A percentile compares a stretch with the other conserved stretches of the same genome.
Evolutionary conservation across 768 basidiomycete genomes (phyloP).

Genomic region (Serendipita sp.): DNA sequence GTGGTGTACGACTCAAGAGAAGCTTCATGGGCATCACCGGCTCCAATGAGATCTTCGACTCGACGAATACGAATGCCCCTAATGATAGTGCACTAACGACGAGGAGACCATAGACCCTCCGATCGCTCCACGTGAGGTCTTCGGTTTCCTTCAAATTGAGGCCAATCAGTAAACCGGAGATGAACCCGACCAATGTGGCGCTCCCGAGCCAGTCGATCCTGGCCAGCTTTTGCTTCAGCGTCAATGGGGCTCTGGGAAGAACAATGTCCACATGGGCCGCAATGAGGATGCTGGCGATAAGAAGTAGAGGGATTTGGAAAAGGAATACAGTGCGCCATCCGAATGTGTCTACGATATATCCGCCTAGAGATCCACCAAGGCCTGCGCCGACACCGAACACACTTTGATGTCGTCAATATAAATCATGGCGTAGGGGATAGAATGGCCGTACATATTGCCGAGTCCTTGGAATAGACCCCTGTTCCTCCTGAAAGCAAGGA

Average conservation of each 20-base stretch:
- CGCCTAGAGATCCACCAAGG: constrained; percentile 64
- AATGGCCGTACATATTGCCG: constrained; percentile 53
- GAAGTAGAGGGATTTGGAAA: constrained; percentile 65
- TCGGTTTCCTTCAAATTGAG: constrained; percentile 64
- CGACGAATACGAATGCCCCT: constrained; percentile 54
- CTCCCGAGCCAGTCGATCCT: constrained; percentile 80
- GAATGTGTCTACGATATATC: constrained; percentile 70
- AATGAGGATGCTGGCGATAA: constrained; percentile 55
- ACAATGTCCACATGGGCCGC: constrained; percentile 61
- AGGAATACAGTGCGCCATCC: constrained; percentile 83
- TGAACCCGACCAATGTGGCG: constrained; percentile 53
- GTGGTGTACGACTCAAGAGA: constrained; percentile 59
- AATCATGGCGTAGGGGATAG: neutral
- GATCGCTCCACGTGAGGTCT: constrained; percentile 59
- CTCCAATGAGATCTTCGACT: constrained; percentile 58
- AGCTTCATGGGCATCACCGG: constrained; percentile 84
- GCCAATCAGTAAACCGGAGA: constrained; percentile 59
- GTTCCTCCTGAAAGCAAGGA: constrained; percentile 38
- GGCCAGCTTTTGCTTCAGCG: constrained; percentile 41
- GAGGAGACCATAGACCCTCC: constrained; percentile 53
- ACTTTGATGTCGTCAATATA: constrained; percentile 26
- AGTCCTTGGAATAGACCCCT: constrained; percentile 85
- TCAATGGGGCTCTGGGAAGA: constrained; percentile 43
- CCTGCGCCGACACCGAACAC: constrained; percentile 59
- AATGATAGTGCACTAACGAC: constrained; percentile 37